Conservation (phyloP, 225 moss, liverwort and hornwort genomes). For the Ulota crispa region DNA sequence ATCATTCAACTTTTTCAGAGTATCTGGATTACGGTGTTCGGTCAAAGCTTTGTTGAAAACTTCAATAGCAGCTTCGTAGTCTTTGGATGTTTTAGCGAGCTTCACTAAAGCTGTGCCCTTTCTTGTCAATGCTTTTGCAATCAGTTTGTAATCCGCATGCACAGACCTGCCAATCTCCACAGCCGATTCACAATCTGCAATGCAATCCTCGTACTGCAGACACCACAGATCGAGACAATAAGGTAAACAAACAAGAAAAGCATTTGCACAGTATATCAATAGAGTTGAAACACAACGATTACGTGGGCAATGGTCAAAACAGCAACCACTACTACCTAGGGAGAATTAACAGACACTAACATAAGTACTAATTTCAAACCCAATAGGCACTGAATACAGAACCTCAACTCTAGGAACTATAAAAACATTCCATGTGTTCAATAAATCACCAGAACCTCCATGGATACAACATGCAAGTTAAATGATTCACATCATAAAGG, state of each 20-base stretch:
- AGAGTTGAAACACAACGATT: neutral
- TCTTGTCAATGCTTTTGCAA: constrained; percentile 88
- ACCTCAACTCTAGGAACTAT: neutral
- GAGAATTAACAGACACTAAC: neutral
- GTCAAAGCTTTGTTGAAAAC: constrained; percentile 92
- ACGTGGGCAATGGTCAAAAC: neutral
- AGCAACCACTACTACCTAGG: neutral
- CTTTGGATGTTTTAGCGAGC: constrained; percentile 76
- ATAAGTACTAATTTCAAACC: neutral
- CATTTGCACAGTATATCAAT: neutral
- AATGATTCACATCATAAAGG: neutral
- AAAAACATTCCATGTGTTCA: neutral
- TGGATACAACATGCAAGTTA: neutral
- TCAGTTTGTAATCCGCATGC: constrained; percentile 84
- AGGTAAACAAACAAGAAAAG: neutral
- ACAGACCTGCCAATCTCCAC: constrained; percentile 82
- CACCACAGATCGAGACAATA: neutral
- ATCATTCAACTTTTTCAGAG: constrained; percentile 89
- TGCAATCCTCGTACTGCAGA: constrained; percentile 83
- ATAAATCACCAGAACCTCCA: neutral
- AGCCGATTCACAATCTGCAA: constrained; percentile 82
- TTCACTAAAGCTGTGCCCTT: constrained; percentile 93
- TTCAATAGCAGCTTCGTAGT: constrained; percentile 80
- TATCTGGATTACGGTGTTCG: constrained; percentile 96
- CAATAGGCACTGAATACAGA: neutral